phyloP scores from a whole-genome alignment of 139 green algal genomes.

The Chlamydomonas sp. region DNA sequence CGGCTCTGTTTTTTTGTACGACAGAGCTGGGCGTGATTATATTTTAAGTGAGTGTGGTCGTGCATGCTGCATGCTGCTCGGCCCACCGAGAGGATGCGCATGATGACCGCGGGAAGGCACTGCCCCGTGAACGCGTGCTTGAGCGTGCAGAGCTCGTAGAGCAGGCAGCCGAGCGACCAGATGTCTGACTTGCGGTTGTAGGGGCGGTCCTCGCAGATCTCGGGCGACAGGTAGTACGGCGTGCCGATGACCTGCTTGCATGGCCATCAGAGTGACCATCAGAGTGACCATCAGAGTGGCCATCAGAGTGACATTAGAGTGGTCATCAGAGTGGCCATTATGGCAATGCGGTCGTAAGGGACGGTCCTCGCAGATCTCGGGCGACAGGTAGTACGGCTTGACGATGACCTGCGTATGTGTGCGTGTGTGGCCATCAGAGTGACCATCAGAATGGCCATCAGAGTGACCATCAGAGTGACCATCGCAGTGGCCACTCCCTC shows the following conservation, averaged over 20 bases:
- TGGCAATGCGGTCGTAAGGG: conserved; percentile 62
- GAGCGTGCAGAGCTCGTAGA: conserved; percentile 60
- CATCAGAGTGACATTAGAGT: too few relatives aligned
- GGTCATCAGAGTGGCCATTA: too few relatives aligned
- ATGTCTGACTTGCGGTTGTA: conserved; percentile 61
- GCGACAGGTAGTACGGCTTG: conserved; percentile 66
- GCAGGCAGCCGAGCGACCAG: conserved; percentile 58
- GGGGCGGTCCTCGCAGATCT: conserved; percentile 60
- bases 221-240: conserved; percentile 72
- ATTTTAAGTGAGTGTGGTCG: too few relatives aligned
- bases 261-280: too few relatives aligned
- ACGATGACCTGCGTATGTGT: conserved; percentile 7
- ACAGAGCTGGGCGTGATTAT: too few relatives aligned
- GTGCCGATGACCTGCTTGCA: too few relatives aligned
- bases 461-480: too few relatives aligned
- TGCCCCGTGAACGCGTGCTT: conserved; percentile 49
- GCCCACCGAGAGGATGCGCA: conserved; percentile 37
- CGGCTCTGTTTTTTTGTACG: too few relatives aligned
- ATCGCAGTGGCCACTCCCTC: too few relatives aligned
- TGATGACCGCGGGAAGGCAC: conserved; percentile 41
- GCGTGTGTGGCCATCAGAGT: neutral
- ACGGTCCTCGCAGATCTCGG: conserved; percentile 72
- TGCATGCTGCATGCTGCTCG: too few relatives aligned
- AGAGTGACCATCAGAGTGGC: too few relatives aligned
- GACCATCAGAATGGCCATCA: neutral